Evolutionary conservation across 129 eudicot species (phyloP).

Genomic region (Deinandra increscens): DNA sequence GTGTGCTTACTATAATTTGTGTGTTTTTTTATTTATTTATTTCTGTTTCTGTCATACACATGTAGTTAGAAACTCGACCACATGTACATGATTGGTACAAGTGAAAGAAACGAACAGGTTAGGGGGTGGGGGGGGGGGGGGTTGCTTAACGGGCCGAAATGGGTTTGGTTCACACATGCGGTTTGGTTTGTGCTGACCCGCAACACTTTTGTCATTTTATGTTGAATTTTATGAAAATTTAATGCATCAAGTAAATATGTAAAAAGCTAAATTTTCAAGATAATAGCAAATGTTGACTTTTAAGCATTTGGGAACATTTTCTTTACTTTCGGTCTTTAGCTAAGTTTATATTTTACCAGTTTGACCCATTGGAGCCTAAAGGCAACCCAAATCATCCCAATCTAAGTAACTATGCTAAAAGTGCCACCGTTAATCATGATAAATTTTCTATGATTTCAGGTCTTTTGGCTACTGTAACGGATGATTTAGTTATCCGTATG

Average conservation of each 20-base stretch:
- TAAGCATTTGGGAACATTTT: neutral
- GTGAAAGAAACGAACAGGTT: neutral
- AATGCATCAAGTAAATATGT: neutral
- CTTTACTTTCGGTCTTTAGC: neutral
- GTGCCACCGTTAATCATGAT: neutral
- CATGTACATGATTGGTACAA: neutral
- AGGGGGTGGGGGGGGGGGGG: no score
- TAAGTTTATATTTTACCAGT: neutral
- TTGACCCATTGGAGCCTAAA: neutral
- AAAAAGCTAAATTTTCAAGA: neutral
- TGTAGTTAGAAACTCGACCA: neutral
- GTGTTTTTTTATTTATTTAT: no score
- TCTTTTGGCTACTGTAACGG: conserved; percentile 84
- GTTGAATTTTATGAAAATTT: neutral
- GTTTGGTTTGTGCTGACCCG: no score
- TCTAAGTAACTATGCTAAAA: neutral
- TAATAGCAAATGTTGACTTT: neutral
- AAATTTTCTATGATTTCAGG: conserved; percentile 40
- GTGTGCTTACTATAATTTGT: conserved; percentile 26
- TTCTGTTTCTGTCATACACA: neutral
- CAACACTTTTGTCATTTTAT: neutral
- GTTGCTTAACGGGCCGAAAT: neutral
- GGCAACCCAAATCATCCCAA: neutral
- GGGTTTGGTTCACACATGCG: neutral
- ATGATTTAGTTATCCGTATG: conserved; percentile 86